These are phyloP conservation scores for Botrytis squamosa DNA, from an alignment of 2,329 filamentous ascomycete genomes.

Conservation along the genomic window DNA sequence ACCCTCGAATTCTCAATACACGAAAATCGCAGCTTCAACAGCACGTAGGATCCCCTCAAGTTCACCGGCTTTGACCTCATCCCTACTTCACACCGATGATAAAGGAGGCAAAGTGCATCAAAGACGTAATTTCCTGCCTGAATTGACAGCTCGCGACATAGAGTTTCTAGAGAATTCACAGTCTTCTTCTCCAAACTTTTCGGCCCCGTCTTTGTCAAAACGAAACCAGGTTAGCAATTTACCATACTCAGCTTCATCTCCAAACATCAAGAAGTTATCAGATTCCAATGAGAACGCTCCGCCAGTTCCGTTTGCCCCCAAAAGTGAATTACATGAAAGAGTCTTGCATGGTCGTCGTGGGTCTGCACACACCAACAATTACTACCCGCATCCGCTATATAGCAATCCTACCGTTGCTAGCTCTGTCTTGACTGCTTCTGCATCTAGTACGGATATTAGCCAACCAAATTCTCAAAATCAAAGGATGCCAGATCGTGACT, in stretches of 20 bases:
- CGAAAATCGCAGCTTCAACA: neutral
- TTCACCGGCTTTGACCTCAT: neutral
- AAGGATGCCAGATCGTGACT: neutral
- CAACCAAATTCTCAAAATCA: constrained; percentile 11
- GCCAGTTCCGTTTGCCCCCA: constrained; percentile 13
- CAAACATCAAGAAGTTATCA: constrained; percentile 6
- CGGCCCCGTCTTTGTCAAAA: neutral
- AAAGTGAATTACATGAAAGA: constrained; percentile 13
- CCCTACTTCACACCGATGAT: neutral
- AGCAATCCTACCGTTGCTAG: constrained; percentile 30
- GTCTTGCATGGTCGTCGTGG: constrained; percentile 6
- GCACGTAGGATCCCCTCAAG: neutral
- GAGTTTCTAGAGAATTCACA: neutral
- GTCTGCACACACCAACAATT: constrained; percentile 14
- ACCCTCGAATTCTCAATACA: neutral
- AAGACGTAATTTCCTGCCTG: neutral
- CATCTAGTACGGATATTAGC: constrained; percentile 27
- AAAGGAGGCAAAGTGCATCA: neutral
- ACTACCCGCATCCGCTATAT: constrained; percentile 21
- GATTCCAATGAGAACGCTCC: constrained; percentile 6
- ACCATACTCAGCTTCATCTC: constrained; percentile 13
- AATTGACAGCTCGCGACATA: neutral
- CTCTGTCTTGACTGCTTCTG: constrained; percentile 28
- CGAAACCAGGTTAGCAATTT: neutral
- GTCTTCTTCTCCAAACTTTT: neutral